Evolutionary conservation across 176 grass and related monocot genomes (phyloP).

Genomic region (Dendrocalamus sinicus): DNA sequence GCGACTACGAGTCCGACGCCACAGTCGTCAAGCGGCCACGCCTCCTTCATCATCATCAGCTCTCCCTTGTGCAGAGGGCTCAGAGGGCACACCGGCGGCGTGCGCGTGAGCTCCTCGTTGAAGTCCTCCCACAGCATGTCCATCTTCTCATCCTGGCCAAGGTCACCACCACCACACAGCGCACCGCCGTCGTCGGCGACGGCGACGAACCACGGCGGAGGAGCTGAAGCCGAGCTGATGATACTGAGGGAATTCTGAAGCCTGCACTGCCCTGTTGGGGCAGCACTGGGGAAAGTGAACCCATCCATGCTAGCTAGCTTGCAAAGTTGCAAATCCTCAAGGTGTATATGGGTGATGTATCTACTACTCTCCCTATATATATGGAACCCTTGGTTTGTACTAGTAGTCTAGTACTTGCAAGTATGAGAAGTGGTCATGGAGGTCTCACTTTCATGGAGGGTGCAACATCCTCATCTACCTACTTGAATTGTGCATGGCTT

Average conservation of each 20-base stretch:
- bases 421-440: conserved; percentile 41
- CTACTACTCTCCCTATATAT: conserved; percentile 1
- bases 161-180: not conserved
- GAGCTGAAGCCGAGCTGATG: conserved; percentile 31
- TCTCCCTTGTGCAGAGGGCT: conserved; percentile 43
- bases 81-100: conserved; percentile 56
- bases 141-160: conserved; percentile 73
- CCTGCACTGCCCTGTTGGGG: conserved; percentile 36
- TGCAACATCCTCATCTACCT: conserved; percentile 49
- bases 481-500: conserved; percentile 38
- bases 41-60: conserved; percentile 39
- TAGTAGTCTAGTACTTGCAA: not conserved
- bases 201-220: conserved; percentile 31
- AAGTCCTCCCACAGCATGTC: conserved; percentile 98
- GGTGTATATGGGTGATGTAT: conserved; percentile 26
- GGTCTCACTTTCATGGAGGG: conserved; percentile 41
- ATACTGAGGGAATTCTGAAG: conserved; percentile 25
- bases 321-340: conserved; percentile 13
- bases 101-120: conserved; percentile 75
- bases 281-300: conserved; percentile 68
- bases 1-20: not conserved
- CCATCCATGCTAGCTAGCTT: conserved; percentile 61
- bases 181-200: not conserved
- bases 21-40: conserved; percentile 8
- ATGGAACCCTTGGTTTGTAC: conserved; percentile 13